Evolutionary conservation across 2,329 filamentous ascomycete species (phyloP).

Genomic region (Trichophyton equinum): DNA sequence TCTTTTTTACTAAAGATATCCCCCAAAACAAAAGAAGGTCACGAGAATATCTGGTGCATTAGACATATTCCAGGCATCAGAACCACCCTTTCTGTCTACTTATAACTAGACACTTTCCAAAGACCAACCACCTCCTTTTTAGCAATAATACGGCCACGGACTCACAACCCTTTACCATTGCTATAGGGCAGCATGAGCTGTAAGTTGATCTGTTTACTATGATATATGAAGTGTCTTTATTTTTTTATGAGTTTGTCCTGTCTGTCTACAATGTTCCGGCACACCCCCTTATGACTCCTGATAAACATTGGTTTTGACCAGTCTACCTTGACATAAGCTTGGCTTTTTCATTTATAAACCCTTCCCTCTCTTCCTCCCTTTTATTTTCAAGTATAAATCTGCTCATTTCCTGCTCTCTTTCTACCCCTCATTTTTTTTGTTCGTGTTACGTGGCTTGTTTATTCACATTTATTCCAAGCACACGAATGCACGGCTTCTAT

Average conservation of each 20-base stretch:
- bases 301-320: background rate
- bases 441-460: conserved; percentile 8
- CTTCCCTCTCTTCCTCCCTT: background rate
- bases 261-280: background rate
- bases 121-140: background rate
- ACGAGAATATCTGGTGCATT: background rate
- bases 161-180: conserved; percentile 39
- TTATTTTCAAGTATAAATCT: conserved; percentile 2
- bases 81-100: conserved; percentile 15
- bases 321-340: conserved; percentile 4
- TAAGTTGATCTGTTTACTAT: conserved; percentile 31
- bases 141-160: conserved; percentile 13
- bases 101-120: background rate
- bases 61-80: conserved; percentile 24
- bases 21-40: background rate
- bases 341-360: conserved; percentile 7
- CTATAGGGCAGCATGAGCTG: conserved; percentile 38
- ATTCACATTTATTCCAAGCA: conserved; percentile 2
- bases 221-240: background rate
- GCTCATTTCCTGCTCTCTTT: background rate
- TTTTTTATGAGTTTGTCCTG: background rate
- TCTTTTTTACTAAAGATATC: background rate
- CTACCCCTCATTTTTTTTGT: conserved; percentile 5
- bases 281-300: background rate
- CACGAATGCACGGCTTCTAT: conserved; percentile 11